Percentiles rank a stretch among this genome's conserved stretches.
phyloP scores from a whole-genome alignment of 2,329 filamentous ascomycete genomes.

The Diaporthe capsici region DNA sequence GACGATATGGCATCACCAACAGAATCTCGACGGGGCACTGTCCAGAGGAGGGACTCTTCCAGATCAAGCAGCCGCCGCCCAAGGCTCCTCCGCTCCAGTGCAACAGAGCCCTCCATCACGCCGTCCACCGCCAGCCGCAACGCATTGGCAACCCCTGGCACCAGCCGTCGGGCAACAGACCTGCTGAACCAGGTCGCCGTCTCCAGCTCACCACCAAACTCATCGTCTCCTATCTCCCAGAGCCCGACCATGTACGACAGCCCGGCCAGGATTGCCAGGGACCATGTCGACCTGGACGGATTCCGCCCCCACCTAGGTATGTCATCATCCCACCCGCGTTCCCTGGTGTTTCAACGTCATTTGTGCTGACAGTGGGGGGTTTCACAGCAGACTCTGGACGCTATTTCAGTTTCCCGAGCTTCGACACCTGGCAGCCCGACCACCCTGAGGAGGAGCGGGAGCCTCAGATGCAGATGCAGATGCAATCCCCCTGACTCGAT shows the following conservation, averaged over 20 bases:
- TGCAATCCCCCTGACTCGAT: constrained; percentile 49
- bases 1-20: constrained; percentile 51
- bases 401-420: constrained; percentile 82
- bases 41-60: constrained; percentile 57
- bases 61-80: constrained; percentile 62
- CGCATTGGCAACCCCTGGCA: constrained; percentile 63
- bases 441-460: constrained; percentile 59
- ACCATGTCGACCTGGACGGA: constrained; percentile 34
- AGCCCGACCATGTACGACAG: constrained; percentile 53
- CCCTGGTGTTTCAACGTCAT: constrained; percentile 37
- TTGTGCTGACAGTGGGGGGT: constrained; percentile 41
- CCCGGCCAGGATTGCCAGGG: constrained; percentile 45
- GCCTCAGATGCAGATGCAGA: constrained; percentile 47
- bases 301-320: constrained; percentile 41
- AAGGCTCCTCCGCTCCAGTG: constrained; percentile 66
- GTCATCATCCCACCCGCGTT: constrained; percentile 15
- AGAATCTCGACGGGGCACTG: constrained; percentile 50
- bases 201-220: constrained; percentile 56
- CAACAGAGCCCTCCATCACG: constrained; percentile 71
- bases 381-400: constrained; percentile 58
- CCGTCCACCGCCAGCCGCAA: constrained; percentile 67
- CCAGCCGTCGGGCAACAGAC: constrained; percentile 66
- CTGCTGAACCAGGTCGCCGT: constrained; percentile 68
- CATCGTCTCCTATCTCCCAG: constrained; percentile 53
- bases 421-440: constrained; percentile 74